A percentile compares a stretch with the other conserved stretches of the same genome.
Evolutionary conservation across 2,329 filamentous ascomycete species (phyloP).

Genomic region (Penicillium sclerotigenum): DNA sequence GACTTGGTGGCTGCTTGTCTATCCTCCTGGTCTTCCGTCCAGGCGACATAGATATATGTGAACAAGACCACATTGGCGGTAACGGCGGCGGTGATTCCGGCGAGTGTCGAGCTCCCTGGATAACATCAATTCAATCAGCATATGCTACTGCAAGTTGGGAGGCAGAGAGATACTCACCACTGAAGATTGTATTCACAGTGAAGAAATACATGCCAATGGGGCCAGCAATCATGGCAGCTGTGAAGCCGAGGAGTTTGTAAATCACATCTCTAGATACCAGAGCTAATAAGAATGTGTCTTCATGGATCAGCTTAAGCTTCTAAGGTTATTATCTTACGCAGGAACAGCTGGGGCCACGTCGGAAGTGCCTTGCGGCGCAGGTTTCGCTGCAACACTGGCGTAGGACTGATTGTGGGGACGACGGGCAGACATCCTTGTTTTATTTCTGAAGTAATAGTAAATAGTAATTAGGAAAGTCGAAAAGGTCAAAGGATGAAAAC

Average conservation of each 20-base stretch:
- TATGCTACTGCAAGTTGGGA: not conserved
- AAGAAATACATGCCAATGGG: constrained; percentile 89
- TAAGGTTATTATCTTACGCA: constrained; percentile 53
- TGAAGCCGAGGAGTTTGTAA: constrained; percentile 84
- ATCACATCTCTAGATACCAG: constrained; percentile 68
- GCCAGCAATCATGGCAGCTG: constrained; percentile 80
- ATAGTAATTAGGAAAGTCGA: no score
- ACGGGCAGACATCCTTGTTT: constrained; percentile 30
- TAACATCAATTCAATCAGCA: not conserved
- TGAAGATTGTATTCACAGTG: constrained; percentile 72
- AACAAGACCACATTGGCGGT: constrained; percentile 89
- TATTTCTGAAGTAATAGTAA: not conserved
- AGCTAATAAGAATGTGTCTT: constrained; percentile 1
- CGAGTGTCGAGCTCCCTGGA: constrained; percentile 83
- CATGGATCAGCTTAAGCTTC: not conserved
- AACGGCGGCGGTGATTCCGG: constrained; percentile 79
- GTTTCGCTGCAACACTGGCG: constrained; percentile 29
- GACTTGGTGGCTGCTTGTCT: constrained; percentile 63
- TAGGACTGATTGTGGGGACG: constrained; percentile 31
- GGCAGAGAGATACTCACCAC: constrained; percentile 55
- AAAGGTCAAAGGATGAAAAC: not conserved
- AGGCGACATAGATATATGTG: constrained; percentile 86
- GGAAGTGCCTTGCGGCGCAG: constrained; percentile 54
- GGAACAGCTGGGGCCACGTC: constrained; percentile 81
- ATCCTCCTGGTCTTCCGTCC: constrained; percentile 79